Conservation (phyloP, 2,329 filamentous ascomycete species). For the Aspergillus sojae region DNA sequence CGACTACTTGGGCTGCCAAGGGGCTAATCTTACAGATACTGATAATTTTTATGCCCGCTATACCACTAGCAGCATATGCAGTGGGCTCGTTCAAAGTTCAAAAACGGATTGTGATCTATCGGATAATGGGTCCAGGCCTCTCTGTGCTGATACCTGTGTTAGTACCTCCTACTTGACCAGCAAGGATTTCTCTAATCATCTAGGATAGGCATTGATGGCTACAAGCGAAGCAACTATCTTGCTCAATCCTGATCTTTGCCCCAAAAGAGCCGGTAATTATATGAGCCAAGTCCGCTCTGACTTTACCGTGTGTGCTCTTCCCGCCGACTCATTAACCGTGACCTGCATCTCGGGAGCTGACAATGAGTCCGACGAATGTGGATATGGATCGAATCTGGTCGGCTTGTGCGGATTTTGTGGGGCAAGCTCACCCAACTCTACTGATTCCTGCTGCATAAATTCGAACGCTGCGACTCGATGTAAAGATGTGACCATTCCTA, state of each 20-base stretch:
- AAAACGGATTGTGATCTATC: slow-evolving; percentile 68
- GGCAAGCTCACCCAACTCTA: slow-evolving; percentile 82
- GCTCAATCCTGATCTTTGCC: slow-evolving; percentile 73
- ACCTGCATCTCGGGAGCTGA: slow-evolving; percentile 73
- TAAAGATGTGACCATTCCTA: slow-evolving; percentile 74
- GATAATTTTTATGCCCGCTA: slow-evolving; percentile 88
- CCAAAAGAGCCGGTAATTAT: slow-evolving; percentile 65
- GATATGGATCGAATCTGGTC: slow-evolving; percentile 69
- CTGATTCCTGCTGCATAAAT: slow-evolving; percentile 91
- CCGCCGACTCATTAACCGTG: slow-evolving; percentile 74
- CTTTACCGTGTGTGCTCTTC: slow-evolving; percentile 85
- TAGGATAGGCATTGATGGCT: slow-evolving; percentile 71
- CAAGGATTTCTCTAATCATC: slow-evolving; percentile 13
- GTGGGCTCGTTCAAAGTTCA: slow-evolving; percentile 90
- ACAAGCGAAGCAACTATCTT: slow-evolving; percentile 85
- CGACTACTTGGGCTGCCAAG: slow-evolving; percentile 75
- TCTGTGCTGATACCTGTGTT: slow-evolving; percentile 90
- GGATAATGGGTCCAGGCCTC: slow-evolving; percentile 65
- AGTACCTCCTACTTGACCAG: slow-evolving; percentile 34
- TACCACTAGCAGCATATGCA: slow-evolving; percentile 89
- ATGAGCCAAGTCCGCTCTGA: slow-evolving; percentile 83
- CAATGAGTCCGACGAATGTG: slow-evolving; percentile 88
- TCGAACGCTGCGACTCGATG: slow-evolving; percentile 76
- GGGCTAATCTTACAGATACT: slow-evolving; percentile 75
- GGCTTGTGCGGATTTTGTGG: slow-evolving; percentile 88